phyloP scores from a whole-genome alignment of 352 stramenopile species.

The Globisporangium paroecandrum region DNA sequence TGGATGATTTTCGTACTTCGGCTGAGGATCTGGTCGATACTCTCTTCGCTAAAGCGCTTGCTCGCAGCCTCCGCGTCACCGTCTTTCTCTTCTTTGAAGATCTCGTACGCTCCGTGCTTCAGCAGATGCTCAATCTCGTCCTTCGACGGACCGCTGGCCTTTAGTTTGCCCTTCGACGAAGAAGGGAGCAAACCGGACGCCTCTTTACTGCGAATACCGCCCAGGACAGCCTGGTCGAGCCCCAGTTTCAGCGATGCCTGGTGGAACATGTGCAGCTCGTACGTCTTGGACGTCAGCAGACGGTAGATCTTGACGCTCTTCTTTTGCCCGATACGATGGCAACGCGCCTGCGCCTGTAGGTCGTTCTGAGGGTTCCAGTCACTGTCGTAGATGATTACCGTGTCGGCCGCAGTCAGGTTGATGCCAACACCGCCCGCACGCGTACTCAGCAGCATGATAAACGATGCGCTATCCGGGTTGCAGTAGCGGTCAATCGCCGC shows the following conservation, averaged over 20 bases:
- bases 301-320: constrained; percentile 94
- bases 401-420: constrained; percentile 92
- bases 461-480: constrained; percentile 64
- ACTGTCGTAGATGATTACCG: constrained; percentile 95
- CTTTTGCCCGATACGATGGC: constrained; percentile 92
- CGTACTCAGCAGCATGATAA: constrained; percentile 98
- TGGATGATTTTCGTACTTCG: constrained; percentile 87
- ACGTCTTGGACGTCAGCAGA: constrained; percentile 89
- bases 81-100: constrained; percentile 91
- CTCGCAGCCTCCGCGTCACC: constrained; percentile 88
- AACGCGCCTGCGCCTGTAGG: constrained; percentile 89
- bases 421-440: constrained; percentile 97
- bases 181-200: constrained; percentile 20
- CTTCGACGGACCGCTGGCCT: constrained; percentile 67
- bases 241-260: constrained; percentile 90
- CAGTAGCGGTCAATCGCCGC: constrained; percentile 91
- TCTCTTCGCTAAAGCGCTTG: constrained; percentile 96
- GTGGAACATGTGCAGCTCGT: constrained; percentile 94
- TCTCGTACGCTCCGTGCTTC: constrained; percentile 93
- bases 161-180: constrained; percentile 31
- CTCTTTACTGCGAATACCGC: constrained; percentile 78
- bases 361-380: constrained; percentile 99
- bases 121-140: constrained; percentile 92
- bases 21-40: constrained; percentile 98
- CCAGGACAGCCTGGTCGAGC: constrained; percentile 89